These are phyloP conservation scores for Pontederia paniculata DNA, from an alignment of 176 grass and related monocot genomes.

Conservation along the genomic window DNA sequence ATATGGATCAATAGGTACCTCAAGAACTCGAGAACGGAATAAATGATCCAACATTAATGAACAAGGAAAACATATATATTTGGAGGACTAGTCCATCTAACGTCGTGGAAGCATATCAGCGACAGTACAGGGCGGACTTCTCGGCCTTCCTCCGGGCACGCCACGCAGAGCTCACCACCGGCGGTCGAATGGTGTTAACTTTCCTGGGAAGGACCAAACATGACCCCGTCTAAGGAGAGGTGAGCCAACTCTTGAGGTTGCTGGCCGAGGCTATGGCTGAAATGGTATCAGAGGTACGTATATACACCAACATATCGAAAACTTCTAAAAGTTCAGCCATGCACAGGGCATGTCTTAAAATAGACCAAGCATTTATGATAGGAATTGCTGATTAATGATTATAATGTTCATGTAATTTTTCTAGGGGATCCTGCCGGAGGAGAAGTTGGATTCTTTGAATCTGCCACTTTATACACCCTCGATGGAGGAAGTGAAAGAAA, in stretches of 20 bases:
- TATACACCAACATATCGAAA: too few species aligned
- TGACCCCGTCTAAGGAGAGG: conserved; percentile 3
- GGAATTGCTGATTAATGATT: too few species aligned
- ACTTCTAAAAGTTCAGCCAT: too few species aligned
- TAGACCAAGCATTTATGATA: too few species aligned
- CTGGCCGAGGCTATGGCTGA: conserved; percentile 26
- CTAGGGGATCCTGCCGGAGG: conserved; percentile 33
- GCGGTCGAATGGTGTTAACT: conserved; percentile 37
- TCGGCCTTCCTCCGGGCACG: conserved; percentile 23
- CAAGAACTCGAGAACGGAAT: conserved; percentile 2
- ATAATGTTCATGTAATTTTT: background rate
- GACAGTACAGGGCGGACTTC: conserved; percentile 40
- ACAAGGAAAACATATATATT: conserved; percentile 34
- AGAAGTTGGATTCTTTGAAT: conserved; percentile 31
- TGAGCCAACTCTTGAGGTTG: conserved; percentile 36
- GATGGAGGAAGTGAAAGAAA: conserved; percentile 28
- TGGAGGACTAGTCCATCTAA: conserved; percentile 11
- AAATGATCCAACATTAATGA: background rate
- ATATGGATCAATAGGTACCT: conserved; percentile 8
- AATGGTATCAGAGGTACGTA: conserved; percentile 26
- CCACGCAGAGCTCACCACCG: conserved; percentile 20
- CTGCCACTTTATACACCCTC: conserved; percentile 37
- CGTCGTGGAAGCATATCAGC: conserved; percentile 29
- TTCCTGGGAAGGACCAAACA: conserved; percentile 32
- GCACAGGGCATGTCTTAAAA: too few species aligned